Percentiles rank a stretch among this genome's conserved stretches.
phyloP scores from a whole-genome alignment of 768 basidiomycete species.

The Crassisporium funariophilum region DNA sequence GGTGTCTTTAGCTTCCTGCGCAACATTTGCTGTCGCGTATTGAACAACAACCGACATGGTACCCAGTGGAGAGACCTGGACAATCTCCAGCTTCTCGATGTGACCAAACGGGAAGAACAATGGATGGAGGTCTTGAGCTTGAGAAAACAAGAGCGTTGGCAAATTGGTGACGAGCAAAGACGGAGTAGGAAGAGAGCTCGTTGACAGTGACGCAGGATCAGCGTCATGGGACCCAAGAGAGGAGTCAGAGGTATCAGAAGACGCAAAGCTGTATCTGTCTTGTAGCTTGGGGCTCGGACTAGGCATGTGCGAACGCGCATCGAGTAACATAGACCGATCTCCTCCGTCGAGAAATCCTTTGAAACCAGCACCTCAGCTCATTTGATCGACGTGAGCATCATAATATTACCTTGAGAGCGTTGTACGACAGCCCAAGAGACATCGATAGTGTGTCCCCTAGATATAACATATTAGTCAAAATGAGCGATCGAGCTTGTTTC shows the following conservation, averaged over 20 bases:
- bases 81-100: constrained; percentile 62
- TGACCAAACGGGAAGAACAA: constrained; percentile 72
- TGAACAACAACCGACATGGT: constrained; percentile 65
- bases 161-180: constrained; percentile 66
- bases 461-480: constrained; percentile 7
- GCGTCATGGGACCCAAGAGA: constrained; percentile 34
- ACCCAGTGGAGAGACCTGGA: constrained; percentile 38
- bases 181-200: constrained; percentile 44
- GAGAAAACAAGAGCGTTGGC: constrained; percentile 66
- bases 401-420: constrained; percentile 67
- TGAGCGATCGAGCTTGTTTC: constrained; percentile 9
- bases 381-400: background rate
- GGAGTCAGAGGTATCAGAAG: constrained; percentile 35
- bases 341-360: constrained; percentile 81
- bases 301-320: constrained; percentile 42
- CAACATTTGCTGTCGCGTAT: constrained; percentile 53
- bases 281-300: constrained; percentile 24
- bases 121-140: constrained; percentile 68
- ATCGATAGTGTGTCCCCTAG: constrained; percentile 74
- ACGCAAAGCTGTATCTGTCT: constrained; percentile 24
- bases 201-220: constrained; percentile 32
- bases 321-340: constrained; percentile 68
- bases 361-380: constrained; percentile 4
- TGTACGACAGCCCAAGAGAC: constrained; percentile 89
- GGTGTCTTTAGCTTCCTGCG: constrained; percentile 64